These are phyloP conservation scores for Hanseniaspora osmophila DNA, from an alignment of 805 yeast genomes.

Conservation along the genomic window DNA sequence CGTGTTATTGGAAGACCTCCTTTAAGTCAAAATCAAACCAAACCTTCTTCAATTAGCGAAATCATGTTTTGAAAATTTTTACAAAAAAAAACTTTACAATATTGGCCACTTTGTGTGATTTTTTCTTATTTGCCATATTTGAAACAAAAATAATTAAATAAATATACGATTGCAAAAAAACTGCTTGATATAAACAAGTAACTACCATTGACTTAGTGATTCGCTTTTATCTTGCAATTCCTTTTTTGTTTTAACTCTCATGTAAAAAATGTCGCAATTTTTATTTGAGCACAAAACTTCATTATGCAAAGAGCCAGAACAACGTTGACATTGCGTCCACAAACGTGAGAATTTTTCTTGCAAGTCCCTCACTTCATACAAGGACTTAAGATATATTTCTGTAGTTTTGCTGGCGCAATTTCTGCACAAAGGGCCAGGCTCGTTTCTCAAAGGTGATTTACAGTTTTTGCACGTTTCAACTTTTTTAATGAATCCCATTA, in stretches of 20 bases:
- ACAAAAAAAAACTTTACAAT: too few relatives aligned
- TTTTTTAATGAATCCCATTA: constrained; percentile 83
- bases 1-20: neutral
- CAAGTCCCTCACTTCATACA: constrained; percentile 64
- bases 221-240: constrained; percentile 26
- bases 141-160: too few relatives aligned
- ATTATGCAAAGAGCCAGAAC: constrained; percentile 91
- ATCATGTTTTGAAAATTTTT: constrained; percentile 11
- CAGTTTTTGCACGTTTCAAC: constrained; percentile 83
- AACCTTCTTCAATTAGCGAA: constrained; percentile 27
- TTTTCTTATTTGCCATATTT: too few relatives aligned
- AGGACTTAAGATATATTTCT: constrained; percentile 64
- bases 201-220: constrained; percentile 31
- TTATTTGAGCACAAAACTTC: constrained; percentile 90
- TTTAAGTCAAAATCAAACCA: neutral
- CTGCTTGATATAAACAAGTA: neutral
- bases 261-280: constrained; percentile 94
- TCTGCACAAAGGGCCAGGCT: constrained; percentile 60
- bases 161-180: neutral
- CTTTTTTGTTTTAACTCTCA: constrained; percentile 53
- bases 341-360: constrained; percentile 74
- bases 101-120: too few relatives aligned
- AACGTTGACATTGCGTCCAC: constrained; percentile 97
- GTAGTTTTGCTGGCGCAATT: constrained; percentile 66
- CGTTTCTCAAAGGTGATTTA: constrained; percentile 58